Evolutionary conservation across 176 grass and related monocot genomes (phyloP), one percentile per base, ranked within the genome.

Genomic region (Avena atlantica): DNA sequence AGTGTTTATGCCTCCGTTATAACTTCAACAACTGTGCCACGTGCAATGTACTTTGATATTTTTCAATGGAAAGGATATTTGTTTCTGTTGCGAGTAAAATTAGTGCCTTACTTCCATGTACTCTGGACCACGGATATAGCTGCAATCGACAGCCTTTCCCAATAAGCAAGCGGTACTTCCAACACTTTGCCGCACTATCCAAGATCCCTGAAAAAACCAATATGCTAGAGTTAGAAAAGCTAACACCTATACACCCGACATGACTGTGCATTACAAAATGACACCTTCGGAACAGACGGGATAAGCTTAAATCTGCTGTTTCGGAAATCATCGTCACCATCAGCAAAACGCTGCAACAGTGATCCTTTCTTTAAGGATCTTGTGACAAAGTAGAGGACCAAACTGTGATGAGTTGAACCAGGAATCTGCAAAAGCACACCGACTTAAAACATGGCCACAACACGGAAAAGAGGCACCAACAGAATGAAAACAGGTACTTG

Each of bases 241-340:
- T 52, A 64, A 44, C 74, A 78, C 12, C 48, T 73, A 76, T 70
- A 44, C 47, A 82, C 13, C 81, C 17, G 13, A 60, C 65, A 82
- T 65, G 40, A 78, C 20, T 24, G 16, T 77, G 44, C 45, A 20
- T 49, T 79, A 64, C 24, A 65, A 74, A 52, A 5, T 20, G 34
- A 87, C 42, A 98, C 97, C 92, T 99, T 96, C n/a, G 94, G 94
- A 66, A 96, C 97, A 82, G 92, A 94, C 74, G 97, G 97, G 59
- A 99, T 99, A 84, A 99, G 92, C 91, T 99, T 99, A 55, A 96
- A 87, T 84, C 97, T 95, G 53, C 88, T 96, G 67, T 99, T 99
- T 36, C 94, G 90, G 21, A 99, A 96, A 79, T 99, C 94, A 78
- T 99, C 97, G 16, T 99, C 92, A 4, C 94, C 94, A 80, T 99